A percentile compares a stretch with the other conserved stretches of the same genome.
phyloP scores from a whole-genome alignment of 768 basidiomycete genomes.

The Wakefieldia striispora region DNA sequence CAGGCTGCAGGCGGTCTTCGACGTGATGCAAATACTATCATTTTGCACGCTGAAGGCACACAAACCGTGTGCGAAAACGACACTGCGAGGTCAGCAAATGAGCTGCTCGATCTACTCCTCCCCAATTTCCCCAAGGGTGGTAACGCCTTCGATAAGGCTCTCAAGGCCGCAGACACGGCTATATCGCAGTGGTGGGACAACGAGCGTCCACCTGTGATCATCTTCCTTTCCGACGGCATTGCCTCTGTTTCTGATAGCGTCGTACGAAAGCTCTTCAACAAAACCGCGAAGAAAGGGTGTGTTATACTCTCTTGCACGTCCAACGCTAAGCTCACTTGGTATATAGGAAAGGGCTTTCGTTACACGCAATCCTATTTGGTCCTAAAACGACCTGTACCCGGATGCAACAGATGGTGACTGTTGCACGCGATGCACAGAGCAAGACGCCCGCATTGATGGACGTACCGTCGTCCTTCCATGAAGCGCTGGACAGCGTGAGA shows the following conservation, averaged over 20 bases:
- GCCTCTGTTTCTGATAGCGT: conserved; percentile 33
- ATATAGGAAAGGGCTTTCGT: conserved; percentile 50
- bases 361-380: conserved; percentile 58
- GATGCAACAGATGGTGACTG: conserved; percentile 45
- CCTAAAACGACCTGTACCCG: conserved; percentile 18
- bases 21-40: conserved; percentile 53
- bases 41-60: conserved; percentile 40
- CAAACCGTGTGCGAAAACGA: conserved; percentile 41
- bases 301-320: neutral
- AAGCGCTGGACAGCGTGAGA: conserved; percentile 50
- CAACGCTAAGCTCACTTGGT: neutral
- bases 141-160: conserved; percentile 43
- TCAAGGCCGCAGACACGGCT: conserved; percentile 32
- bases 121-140: conserved; percentile 34
- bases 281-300: conserved; percentile 43
- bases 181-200: conserved; percentile 47
- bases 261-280: conserved; percentile 37
- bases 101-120: conserved; percentile 44
- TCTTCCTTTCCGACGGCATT: conserved; percentile 59
- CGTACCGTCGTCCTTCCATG: conserved; percentile 44
- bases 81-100: conserved; percentile 38
- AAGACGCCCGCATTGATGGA: conserved; percentile 25
- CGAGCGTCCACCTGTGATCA: conserved; percentile 47
- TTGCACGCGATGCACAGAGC: conserved; percentile 47
- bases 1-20: conserved; percentile 35